Evolutionary conservation across 768 basidiomycete species (phyloP).

Genomic region (Kwoniella dendrophila): DNA sequence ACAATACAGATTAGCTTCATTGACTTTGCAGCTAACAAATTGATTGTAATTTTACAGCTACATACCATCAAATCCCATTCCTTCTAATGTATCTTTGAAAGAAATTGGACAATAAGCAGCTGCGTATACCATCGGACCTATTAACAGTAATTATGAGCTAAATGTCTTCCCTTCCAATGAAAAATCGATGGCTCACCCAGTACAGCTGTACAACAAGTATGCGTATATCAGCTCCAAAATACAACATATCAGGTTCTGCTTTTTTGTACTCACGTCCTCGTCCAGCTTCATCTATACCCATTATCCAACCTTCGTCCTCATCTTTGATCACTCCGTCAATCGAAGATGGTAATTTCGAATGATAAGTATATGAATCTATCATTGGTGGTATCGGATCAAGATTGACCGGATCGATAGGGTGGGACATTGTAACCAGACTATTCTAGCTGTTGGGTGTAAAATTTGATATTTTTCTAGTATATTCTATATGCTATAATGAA

Average conservation of each 20-base stretch:
- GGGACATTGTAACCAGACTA: neutral
- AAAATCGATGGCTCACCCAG: constrained; percentile 62
- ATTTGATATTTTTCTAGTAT: too few species aligned
- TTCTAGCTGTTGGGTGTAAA: neutral
- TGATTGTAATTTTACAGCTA: neutral
- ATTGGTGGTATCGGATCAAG: constrained; percentile 35
- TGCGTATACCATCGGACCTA: constrained; percentile 85
- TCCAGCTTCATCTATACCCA: constrained; percentile 99
- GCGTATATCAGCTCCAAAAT: neutral
- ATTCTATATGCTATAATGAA: too few species aligned
- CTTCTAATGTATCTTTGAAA: constrained; percentile 72
- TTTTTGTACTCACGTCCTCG: constrained; percentile 73
- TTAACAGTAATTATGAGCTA: neutral
- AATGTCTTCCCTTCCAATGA: neutral
- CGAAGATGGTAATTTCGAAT: constrained; percentile 41
- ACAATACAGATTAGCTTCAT: neutral
- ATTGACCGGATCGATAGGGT: constrained; percentile 43
- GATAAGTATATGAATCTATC: constrained; percentile 44
- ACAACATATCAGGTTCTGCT: too few species aligned
- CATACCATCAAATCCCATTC: constrained; percentile 87
- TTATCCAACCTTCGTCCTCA: constrained; percentile 69
- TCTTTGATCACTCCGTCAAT: neutral
- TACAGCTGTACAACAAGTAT: constrained; percentile 60
- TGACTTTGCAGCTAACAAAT: too few species aligned
- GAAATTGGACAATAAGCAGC: constrained; percentile 86